Percentiles rank a stretch among this genome's conserved stretches.
These are phyloP conservation scores for Perilla frutescens DNA, from an alignment of 257 asterid genomes.

Conservation along the genomic window DNA sequence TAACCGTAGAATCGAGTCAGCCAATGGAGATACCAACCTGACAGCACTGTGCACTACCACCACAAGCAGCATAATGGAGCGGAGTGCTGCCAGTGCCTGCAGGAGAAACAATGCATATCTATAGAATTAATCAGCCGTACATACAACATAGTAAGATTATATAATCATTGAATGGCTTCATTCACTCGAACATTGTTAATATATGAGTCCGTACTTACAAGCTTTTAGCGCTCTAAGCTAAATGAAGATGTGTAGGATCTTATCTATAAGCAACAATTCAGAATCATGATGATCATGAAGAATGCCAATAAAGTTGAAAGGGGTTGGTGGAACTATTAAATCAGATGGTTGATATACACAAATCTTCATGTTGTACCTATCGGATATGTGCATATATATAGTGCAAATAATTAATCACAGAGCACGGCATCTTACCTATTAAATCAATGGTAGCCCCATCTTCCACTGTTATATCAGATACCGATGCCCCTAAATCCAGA, in stretches of 20 bases:
- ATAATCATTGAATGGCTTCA: not conserved
- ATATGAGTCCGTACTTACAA: too few relatives aligned
- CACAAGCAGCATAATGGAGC: constrained; percentile 94
- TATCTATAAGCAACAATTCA: too few relatives aligned
- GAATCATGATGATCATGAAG: too few relatives aligned
- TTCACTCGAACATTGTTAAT: not conserved
- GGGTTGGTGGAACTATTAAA: too few relatives aligned
- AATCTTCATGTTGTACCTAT: not conserved
- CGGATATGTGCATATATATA: not conserved
- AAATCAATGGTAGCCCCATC: constrained; percentile 88
- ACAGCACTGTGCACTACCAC: constrained; percentile 89
- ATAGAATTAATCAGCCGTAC: not conserved
- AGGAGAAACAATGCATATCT: constrained; percentile 8
- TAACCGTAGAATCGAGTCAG: not conserved
- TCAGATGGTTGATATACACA: too few relatives aligned
- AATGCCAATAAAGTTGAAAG: too few relatives aligned
- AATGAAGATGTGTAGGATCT: too few relatives aligned
- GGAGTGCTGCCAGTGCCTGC: constrained; percentile 90
- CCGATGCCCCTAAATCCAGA: constrained; percentile 84
- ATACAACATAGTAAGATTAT: too few relatives aligned
- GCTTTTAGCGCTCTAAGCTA: too few relatives aligned
- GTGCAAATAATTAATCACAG: not conserved
- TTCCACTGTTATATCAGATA: constrained; percentile 60
- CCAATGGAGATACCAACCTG: constrained; percentile 52
- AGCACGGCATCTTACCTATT: constrained; percentile 51